Base-by-base conservation (phyloP, 768 basidiomycete species). In the Mycena epipterygia region DNA sequence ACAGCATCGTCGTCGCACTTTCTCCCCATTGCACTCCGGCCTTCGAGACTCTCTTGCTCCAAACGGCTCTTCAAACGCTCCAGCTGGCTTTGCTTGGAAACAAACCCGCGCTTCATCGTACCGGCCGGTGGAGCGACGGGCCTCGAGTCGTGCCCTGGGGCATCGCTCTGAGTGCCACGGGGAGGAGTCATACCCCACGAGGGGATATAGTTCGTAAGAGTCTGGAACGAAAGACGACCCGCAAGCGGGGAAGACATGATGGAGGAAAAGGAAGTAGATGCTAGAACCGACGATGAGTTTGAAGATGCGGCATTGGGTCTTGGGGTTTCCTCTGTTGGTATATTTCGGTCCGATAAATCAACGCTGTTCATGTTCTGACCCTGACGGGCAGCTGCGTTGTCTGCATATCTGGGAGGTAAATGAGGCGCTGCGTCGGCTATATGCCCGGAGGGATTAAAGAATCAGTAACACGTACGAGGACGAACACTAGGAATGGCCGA, bases 61-160 rank as follows among this genome's bases (percentile, higher is more conserved):
- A 95, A 80, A 72, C 90, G 88, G 35, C 79, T 75, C 77, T 84
- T 85, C 74, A 95, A 80, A 80, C 87, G 89, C 77, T 88, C 87
- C 74, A 95, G 78, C 78, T 95, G 94, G 72, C 83, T 86, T 74
- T 90, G 87, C 77, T 87, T 91, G 30, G 90, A 85, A 53, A 93
- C 90, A 76, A 84, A 93, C 65, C 81, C 80, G 70, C 81, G 74
- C 67, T 77, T 77, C 68, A 62, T 66, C 55, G 75, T 52, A 71
- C 73, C 68, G 32, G 73, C 68, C 70, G 73, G 65, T 32, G 71
- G 52, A 64, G 62, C 75, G 64, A 77, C 59, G 67, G 78, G 74
- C 52, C 33, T 55, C 55, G 68, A 70, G 56, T 59, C 61, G 41
- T 70, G 61, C 68, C 64, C 65, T 70, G 62, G 29, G 52, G 65